Evolutionary conservation across 176 grass and related monocot genomes (phyloP).

Genomic region (Triticum turgidum): DNA sequence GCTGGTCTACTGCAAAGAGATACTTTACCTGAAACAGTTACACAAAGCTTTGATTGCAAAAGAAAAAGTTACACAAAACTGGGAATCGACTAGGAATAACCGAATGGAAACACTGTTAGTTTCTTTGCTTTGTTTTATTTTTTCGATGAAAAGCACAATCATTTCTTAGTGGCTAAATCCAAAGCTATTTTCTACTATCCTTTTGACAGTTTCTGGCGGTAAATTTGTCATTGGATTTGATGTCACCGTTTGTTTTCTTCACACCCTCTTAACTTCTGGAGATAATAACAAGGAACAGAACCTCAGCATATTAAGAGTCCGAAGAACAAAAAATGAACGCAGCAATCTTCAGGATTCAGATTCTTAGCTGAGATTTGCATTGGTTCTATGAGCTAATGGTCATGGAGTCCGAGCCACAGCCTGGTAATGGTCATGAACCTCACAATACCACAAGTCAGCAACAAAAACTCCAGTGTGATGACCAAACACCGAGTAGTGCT

Average conservation of each 20-base stretch:
- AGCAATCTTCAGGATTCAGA: background rate
- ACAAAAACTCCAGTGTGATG: background rate
- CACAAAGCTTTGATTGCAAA: no score
- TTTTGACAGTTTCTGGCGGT: background rate
- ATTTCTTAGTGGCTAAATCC: background rate
- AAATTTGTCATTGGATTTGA: background rate
- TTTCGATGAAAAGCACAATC: background rate
- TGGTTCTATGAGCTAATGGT: background rate
- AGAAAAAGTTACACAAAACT: background rate
- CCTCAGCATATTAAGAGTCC: background rate
- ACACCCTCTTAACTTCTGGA: background rate
- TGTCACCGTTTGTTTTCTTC: constrained; percentile 12
- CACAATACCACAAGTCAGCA: background rate
- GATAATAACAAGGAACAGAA: constrained; percentile 4
- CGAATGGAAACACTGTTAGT: background rate
- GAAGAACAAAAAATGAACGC: background rate
- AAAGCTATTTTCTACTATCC: background rate
- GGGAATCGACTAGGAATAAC: background rate
- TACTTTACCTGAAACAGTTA: no score
- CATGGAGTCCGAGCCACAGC: background rate
- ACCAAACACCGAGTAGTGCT: background rate
- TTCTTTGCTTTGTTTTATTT: background rate
- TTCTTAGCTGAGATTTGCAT: background rate
- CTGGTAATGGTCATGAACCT: background rate
- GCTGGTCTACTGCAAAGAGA: no score